A percentile compares a stretch with the other conserved stretches of the same genome.
Conservation (phyloP, 2,329 filamentous ascomycete genomes). For the Biscogniauxia sp. region DNA sequence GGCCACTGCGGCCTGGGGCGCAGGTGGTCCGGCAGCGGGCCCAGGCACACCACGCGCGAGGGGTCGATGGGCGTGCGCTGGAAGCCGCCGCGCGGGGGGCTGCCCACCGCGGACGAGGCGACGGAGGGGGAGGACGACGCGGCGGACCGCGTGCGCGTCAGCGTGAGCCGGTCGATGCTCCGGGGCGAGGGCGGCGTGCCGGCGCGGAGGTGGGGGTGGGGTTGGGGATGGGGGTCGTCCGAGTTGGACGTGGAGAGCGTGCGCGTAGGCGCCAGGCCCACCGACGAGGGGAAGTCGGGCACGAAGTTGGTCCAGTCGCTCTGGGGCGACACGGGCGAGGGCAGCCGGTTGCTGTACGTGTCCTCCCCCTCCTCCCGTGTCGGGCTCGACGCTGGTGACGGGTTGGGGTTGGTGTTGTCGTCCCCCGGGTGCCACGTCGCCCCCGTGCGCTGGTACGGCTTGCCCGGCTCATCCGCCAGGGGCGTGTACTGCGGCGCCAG, state of each 20-base stretch:
- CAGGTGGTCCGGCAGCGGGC: conserved; percentile 51
- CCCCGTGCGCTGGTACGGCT: not conserved
- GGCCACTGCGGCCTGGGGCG: conserved; percentile 30
- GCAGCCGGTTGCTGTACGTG: conserved; percentile 39
- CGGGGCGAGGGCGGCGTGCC: conserved; percentile 21
- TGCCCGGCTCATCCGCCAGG: conserved; percentile 28
- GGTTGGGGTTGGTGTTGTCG: conserved; percentile 8
- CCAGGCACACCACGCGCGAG: conserved; percentile 52
- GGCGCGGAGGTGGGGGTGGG: conserved; percentile 24
- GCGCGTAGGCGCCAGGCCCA: conserved; percentile 34
- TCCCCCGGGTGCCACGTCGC: not conserved
- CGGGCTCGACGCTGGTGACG: conserved; percentile 32
- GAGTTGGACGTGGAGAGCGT: conserved; percentile 28
- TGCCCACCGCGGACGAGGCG: conserved; percentile 13
- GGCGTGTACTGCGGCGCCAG: conserved; percentile 49
- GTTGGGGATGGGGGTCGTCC: no score
- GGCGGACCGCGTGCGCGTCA: conserved; percentile 26
- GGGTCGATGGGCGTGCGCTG: conserved; percentile 53
- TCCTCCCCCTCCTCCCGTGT: conserved; percentile 25
- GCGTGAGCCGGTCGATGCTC: conserved; percentile 25
- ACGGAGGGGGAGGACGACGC: conserved; percentile 26
- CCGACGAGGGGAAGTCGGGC: conserved; percentile 42
- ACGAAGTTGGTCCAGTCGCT: conserved; percentile 41
- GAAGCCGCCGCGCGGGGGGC: conserved; percentile 30
- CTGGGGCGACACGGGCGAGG: conserved; percentile 49